Base-by-base conservation (phyloP, 1,284 basidiomycete genomes). In the Melanopsichium pennsylvanicum region DNA sequence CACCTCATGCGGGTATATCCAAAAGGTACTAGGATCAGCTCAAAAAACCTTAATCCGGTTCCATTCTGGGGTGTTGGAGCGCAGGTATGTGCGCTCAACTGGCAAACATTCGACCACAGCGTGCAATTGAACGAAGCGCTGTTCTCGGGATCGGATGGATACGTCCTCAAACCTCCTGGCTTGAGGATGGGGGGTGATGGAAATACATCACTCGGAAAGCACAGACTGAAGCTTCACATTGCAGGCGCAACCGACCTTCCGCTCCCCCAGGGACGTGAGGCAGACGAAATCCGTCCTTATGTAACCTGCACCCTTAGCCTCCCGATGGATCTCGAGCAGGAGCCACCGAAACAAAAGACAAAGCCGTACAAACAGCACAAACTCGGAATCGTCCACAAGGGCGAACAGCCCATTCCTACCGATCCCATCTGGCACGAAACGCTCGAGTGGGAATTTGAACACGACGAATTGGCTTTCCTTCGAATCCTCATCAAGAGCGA, bases 61-160 rank as follows among this genome's bases (percentile, higher is more conserved):
- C 72, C 72, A n/a, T 86, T 86, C 72, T 89, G 88, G 88, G 82
- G 84, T 0, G 62, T 70, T 2, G 74, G 88, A 4, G 84, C 86
- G 2, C 88, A 89, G 45, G 83, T 89, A n/a, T 84, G 84, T 6
- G 85, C 86, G 25, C 79, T 89, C 35, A 89, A 89, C 72, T 88
- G 87, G 87, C 88, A 89, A 32, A 73, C 68, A 2, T 79, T 74
- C 47, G 77, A 76, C 48, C 46, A 48, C 13, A 70, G 72, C 22
- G 67, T 82, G 47, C 82, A 82, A 45, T 74, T 88, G 31, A 88
- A 88, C 61, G 88, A 88, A 72, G 87, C 84, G 0, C 84, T 89
- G 83, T 89, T 89, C 71, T 83, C 84, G 0, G 87, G 86, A 0
- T 86, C 84, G 2, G 75, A 81, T 4, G 88, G 88, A 0, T 89